These are phyloP conservation scores for Talaromyces wortmannii DNA, from an alignment of 495 filamentous ascomycete genomes.

Conservation along the genomic window DNA sequence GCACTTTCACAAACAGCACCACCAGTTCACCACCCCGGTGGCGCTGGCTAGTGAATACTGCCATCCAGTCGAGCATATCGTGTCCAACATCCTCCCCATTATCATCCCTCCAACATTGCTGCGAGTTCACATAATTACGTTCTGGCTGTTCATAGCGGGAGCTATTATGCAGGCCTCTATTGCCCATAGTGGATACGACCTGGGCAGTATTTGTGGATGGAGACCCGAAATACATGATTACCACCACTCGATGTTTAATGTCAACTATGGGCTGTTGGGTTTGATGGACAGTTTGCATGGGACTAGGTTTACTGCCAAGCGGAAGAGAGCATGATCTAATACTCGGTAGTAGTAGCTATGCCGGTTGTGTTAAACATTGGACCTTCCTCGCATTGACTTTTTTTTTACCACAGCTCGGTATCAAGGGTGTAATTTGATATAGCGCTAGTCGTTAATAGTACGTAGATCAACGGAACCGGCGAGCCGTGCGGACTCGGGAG, in stretches of 20 bases:
- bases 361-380: not conserved
- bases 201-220: constrained; percentile 21
- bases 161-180: constrained; percentile 43
- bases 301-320: not conserved
- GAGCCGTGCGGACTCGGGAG: no score
- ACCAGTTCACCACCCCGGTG: constrained; percentile 52
- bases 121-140: constrained; percentile 40
- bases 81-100: constrained; percentile 48
- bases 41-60: constrained; percentile 51
- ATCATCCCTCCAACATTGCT: constrained; percentile 42
- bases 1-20: constrained; percentile 50
- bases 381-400: no score
- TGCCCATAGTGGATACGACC: constrained; percentile 50
- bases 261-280: not conserved
- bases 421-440: no score
- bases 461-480: no score
- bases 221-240: constrained; percentile 44
- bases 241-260: not conserved
- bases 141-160: constrained; percentile 40
- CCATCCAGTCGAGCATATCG: constrained; percentile 50
- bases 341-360: not conserved
- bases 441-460: no score
- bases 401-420: no score
- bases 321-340: not conserved
- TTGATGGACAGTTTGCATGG: not conserved